Conservation (phyloP, 306 rosid species). For the Mimosa pudica region DNA sequence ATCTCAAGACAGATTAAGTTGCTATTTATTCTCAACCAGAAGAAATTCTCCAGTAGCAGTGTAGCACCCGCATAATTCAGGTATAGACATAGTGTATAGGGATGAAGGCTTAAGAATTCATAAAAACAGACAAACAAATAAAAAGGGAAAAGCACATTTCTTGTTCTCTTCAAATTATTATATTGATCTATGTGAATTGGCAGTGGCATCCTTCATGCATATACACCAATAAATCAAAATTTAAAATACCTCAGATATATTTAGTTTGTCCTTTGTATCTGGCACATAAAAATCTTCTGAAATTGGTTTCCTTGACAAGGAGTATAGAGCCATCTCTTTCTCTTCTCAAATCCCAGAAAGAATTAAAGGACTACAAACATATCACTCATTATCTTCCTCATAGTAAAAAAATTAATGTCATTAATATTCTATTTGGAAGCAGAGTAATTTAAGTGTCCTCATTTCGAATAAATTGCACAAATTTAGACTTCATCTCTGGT, state of each 20-base stretch:
- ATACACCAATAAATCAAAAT: background rate
- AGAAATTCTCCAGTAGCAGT: background rate
- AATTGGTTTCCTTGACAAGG: conserved; percentile 1
- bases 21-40: conserved; percentile 19
- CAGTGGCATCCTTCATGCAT: background rate
- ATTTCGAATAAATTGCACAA: conserved; percentile 50
- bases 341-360: background rate
- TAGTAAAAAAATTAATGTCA: conserved; percentile 11
- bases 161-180: background rate
- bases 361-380: conserved; percentile 20
- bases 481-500: conserved; percentile 61
- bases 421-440: conserved; percentile 2
- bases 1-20: background rate
- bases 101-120: background rate
- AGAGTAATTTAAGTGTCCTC: conserved; percentile 42
- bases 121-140: background rate
- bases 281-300: background rate
- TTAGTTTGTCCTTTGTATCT: background rate
- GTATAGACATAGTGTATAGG: conserved; percentile 10
- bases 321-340: conserved; percentile 4
- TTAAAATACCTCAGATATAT: background rate
- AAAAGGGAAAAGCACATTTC: background rate
- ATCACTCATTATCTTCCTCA: conserved; percentile 24
- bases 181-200: background rate
- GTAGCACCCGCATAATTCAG: conserved; percentile 1